Percentiles rank a stretch among this genome's conserved stretches.
Conservation (phyloP, 2,329 filamentous ascomycete genomes). For the Venturia oleaginea region DNA sequence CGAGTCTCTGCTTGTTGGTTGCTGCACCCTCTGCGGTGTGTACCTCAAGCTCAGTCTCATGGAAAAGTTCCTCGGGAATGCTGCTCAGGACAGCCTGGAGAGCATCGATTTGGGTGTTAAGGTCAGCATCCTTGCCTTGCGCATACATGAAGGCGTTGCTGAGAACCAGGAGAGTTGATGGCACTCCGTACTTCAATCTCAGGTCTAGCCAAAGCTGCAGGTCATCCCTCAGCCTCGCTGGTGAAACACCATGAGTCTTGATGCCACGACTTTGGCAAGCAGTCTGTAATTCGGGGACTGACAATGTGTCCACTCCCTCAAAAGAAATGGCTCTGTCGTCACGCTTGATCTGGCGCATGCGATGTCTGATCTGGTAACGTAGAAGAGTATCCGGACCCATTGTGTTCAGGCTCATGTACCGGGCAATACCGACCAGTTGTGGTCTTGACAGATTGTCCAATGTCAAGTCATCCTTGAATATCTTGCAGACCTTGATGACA, state of each 20-base stretch:
- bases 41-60: slow-evolving; percentile 97
- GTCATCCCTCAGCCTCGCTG: slow-evolving; percentile 78
- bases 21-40: slow-evolving; percentile 94
- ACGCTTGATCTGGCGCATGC: slow-evolving; percentile 98
- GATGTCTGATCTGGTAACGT: slow-evolving; percentile 90
- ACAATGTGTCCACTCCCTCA: slow-evolving; percentile 86
- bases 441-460: slow-evolving; percentile 94
- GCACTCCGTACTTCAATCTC: slow-evolving; percentile 87
- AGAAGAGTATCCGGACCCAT: slow-evolving; percentile 98
- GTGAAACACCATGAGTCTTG: slow-evolving; percentile 84
- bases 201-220: slow-evolving; percentile 91
- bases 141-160: slow-evolving; percentile 94
- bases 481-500: slow-evolving; percentile 97
- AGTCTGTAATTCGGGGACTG: slow-evolving; percentile 85
- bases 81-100: slow-evolving; percentile 85
- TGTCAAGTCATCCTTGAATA: slow-evolving; percentile 96
- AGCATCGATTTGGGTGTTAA: slow-evolving; percentile 83
- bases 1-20: slow-evolving; percentile 97
- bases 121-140: slow-evolving; percentile 74
- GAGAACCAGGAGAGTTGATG: slow-evolving; percentile 86
- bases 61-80: slow-evolving; percentile 96
- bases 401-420: slow-evolving; percentile 95
- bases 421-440: slow-evolving; percentile 94
- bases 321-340: slow-evolving; percentile 91
- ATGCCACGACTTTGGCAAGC: slow-evolving; percentile 89